Evolutionary conservation across 441 rosid species (phyloP), one percentile per base, ranked within the genome.

Genomic region (Lepidium campestre): DNA sequence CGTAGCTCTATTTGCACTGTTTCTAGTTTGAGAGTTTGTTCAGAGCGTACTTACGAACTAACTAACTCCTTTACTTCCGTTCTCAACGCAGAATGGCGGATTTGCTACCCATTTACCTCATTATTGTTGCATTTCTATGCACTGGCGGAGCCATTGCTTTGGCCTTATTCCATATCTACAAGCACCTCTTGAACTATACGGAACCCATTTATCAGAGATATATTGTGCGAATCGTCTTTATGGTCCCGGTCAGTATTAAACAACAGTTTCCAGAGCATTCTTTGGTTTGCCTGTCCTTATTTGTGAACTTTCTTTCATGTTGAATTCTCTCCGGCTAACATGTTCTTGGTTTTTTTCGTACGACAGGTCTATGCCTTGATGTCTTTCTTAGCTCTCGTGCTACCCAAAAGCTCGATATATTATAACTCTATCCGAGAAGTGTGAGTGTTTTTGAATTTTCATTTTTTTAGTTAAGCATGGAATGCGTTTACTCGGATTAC

Each of bases 131-230:
- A 0, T 85, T 89, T 73, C 11, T 87, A 4, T 94, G 97, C 76
- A 80, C 89, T 35, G 73, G 22, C 23, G 94, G 86, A 67, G 94
- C 99, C 56, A 86, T 86, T 63, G 76, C 78, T 18, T 74, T 89
- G 80, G 96, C 96, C 1, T 67, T 89, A 57, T 72, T 76, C 36
- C 96, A 94, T 72, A 89, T 94, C 34, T 94, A 91, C 77, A 79
- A 84, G 75, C 99, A 94, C 49, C 89, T 94, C 18, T 40, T 86
- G 71, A 94, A 94, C 78, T 91, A 94, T 74, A 91, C 98, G 0
- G 97, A 91, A 62, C 98, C 98, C 47, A 91, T 86, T 73, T 94
- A 87, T 57, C 98, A 93, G 88, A 83, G 96, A 87, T 93, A 66
- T 59, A 88, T 90, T 17, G 98, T 93, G 12, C 96, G 97, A 71